Evolutionary conservation across 83 land plant genomes (phyloP).

Genomic region (Thuja plicata): DNA sequence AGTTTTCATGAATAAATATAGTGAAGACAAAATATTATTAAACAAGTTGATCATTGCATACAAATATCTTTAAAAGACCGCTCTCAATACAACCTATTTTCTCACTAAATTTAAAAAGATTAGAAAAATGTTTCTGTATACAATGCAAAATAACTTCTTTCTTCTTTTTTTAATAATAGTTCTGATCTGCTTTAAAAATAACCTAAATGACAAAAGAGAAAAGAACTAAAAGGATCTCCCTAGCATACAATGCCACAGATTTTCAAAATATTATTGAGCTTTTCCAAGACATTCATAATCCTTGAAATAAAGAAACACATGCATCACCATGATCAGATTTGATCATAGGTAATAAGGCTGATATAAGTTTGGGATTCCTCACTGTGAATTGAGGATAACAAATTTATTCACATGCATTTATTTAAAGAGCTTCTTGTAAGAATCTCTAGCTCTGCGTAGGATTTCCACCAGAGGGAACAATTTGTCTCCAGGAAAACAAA

Average conservation of each 20-base stretch:
- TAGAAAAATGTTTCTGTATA: too few species aligned
- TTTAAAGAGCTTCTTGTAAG: background rate
- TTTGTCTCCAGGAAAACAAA: background rate
- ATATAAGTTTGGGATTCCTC: background rate
- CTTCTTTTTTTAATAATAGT: too few species aligned
- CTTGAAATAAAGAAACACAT: background rate
- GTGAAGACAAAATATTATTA: too few species aligned
- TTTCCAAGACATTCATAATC: background rate
- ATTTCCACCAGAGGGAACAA: background rate
- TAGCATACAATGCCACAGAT: background rate
- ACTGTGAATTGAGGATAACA: background rate
- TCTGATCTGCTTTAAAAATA: too few species aligned
- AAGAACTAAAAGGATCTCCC: too few species aligned
- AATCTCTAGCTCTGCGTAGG: background rate
- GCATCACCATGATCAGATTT: background rate
- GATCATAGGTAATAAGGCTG: background rate
- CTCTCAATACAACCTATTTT: background rate
- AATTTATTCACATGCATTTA: background rate
- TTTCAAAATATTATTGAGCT: background rate
- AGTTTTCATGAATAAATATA: too few species aligned
- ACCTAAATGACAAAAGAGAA: too few species aligned
- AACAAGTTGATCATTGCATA: too few species aligned
- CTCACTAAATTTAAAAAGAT: too few species aligned
- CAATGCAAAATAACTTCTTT: too few species aligned
- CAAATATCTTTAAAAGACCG: too few species aligned